phyloP scores from a whole-genome alignment of 1,284 basidiomycete genomes.

The Boletus semigastroideus region DNA sequence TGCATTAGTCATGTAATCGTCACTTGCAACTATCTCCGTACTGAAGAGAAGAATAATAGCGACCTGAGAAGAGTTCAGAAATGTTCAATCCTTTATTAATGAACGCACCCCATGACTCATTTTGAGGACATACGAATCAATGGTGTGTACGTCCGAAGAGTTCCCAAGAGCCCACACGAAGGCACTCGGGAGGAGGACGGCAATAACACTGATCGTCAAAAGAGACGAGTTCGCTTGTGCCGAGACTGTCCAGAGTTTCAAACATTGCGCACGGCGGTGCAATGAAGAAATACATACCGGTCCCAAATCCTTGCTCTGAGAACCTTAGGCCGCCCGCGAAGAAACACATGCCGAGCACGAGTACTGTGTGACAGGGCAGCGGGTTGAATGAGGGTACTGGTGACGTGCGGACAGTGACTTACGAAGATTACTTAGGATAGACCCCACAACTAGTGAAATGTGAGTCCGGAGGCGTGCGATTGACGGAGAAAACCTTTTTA shows the following conservation, averaged over 20 bases:
- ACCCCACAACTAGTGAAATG: constrained; percentile 63
- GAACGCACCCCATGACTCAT: constrained; percentile 76
- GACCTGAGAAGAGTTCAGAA: constrained; percentile 43
- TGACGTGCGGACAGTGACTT: constrained; percentile 20
- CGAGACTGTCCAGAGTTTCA: constrained; percentile 47
- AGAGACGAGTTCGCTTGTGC: constrained; percentile 81
- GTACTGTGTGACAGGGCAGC: constrained; percentile 39
- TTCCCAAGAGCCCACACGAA: constrained; percentile 48
- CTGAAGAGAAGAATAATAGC: constrained; percentile 80
- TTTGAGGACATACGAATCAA: constrained; percentile 55
- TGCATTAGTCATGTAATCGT: constrained; percentile 1
- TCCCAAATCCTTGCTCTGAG: constrained; percentile 74
- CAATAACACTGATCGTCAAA: constrained; percentile 76
- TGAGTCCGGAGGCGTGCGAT: constrained; percentile 29
- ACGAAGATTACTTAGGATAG: constrained; percentile 80
- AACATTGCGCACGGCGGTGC: constrained; percentile 1
- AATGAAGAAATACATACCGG: constrained; percentile 43
- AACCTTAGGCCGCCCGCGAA: constrained; percentile 78
- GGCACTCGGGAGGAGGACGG: constrained; percentile 77
- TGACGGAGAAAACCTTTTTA: constrained; percentile 9
- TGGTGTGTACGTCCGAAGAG: constrained; percentile 30
- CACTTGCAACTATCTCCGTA: constrained; percentile 35
- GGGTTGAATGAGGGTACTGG: background rate
- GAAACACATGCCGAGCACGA: constrained; percentile 78
- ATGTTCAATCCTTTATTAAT: background rate